A percentile compares a stretch with the other conserved stretches of the same genome.
phyloP scores from a whole-genome alignment of 177 flowering plant genomes.

The Vitis hybrid region DNA sequence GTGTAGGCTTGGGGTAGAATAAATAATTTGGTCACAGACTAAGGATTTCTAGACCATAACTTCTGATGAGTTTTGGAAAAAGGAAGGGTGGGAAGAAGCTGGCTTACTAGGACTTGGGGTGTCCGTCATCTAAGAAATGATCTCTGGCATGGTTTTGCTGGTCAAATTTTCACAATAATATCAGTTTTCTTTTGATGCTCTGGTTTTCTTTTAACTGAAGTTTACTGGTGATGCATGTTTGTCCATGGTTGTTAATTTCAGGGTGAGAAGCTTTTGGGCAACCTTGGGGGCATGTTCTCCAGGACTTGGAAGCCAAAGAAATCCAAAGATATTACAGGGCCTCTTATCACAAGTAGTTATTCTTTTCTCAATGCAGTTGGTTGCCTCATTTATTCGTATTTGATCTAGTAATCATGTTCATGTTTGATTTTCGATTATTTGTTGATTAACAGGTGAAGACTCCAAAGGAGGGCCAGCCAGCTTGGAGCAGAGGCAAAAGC shows the following conservation, averaged over 20 bases:
- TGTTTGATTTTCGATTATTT: conserved; percentile 3
- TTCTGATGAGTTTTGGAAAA: no score
- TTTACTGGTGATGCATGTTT: background rate
- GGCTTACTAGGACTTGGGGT: no score
- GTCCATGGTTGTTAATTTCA: conserved; percentile 10
- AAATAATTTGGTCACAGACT: no score
- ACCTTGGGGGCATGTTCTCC: conserved; percentile 89
- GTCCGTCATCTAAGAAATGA: no score
- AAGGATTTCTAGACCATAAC: no score
- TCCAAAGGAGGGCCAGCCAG: conserved; percentile 22
- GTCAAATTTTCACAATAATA: no score
- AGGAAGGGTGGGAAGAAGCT: no score
- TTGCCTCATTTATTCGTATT: background rate
- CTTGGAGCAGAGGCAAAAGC: conserved; percentile 51
- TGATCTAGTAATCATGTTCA: background rate
- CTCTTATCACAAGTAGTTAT: conserved; percentile 48
- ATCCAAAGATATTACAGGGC: conserved; percentile 62
- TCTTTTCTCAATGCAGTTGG: background rate
- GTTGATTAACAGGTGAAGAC: conserved; percentile 40
- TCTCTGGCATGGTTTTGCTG: no score
- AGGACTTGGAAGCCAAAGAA: conserved; percentile 96
- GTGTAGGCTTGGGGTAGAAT: no score
- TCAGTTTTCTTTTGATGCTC: no score
- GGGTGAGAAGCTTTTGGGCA: conserved; percentile 76
- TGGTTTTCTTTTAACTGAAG: no score